A percentile compares a stretch with the other conserved stretches of the same genome.
Conservation (phyloP, 139 green algal species). For the Edaphochlamys debaryana region DNA sequence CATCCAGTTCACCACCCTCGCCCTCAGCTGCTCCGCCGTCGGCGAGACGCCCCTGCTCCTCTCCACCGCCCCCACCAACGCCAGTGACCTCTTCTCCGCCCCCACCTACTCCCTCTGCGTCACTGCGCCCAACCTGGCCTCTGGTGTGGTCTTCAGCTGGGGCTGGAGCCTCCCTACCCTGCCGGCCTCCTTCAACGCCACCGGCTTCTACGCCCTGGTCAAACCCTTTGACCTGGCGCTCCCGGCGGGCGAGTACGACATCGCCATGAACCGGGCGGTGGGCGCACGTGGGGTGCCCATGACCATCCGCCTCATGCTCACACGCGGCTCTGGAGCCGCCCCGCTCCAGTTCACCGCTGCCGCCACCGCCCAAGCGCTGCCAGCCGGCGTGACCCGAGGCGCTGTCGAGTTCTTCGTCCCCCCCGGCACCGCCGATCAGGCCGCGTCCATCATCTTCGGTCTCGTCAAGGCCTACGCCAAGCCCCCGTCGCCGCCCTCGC, state of each 20-base stretch:
- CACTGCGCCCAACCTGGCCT: background rate
- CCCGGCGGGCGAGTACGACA: background rate
- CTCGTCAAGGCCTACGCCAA: background rate
- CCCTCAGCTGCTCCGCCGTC: too few relatives aligned
- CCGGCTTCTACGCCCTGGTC: slow-evolving; percentile 8
- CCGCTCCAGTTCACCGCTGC: background rate
- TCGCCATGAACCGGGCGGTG: background rate
- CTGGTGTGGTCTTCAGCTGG: background rate
- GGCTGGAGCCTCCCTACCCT: background rate
- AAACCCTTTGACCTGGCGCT: background rate
- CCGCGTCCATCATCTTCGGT: background rate
- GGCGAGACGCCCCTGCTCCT: too few relatives aligned
- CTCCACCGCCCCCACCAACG: too few relatives aligned
- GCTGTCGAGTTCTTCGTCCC: slow-evolving; percentile 3
- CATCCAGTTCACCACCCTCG: too few relatives aligned
- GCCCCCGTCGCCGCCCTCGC: background rate
- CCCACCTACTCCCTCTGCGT: too few relatives aligned
- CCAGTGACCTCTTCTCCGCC: too few relatives aligned
- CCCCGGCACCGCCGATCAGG: background rate
- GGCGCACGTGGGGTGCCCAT: background rate
- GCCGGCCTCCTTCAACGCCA: background rate
- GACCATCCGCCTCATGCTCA: background rate
- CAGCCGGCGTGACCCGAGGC: background rate
- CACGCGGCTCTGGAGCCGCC: background rate
- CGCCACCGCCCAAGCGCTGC: background rate